Evolutionary conservation across 2,329 filamentous ascomycete species (phyloP).

Genomic region (Xylariaceae sp.): DNA sequence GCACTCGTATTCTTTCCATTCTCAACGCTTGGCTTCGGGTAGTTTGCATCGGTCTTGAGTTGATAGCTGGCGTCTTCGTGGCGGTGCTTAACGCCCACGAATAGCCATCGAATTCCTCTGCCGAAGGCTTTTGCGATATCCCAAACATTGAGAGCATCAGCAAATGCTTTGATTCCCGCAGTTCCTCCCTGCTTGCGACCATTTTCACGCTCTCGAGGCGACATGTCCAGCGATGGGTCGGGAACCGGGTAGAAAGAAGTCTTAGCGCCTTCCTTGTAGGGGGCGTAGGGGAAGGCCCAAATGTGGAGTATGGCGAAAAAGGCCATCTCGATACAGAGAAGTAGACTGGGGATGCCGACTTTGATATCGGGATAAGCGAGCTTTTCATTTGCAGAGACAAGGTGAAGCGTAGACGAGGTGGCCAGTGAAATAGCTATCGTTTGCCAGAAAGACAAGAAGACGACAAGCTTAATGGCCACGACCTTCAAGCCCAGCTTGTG

Average conservation of each 20-base stretch:
- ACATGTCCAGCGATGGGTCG: conserved; percentile 37
- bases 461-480: conserved; percentile 80
- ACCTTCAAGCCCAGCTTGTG: conserved; percentile 76
- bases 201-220: conserved; percentile 41
- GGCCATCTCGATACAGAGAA: conserved; percentile 82
- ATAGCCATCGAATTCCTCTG: conserved; percentile 73
- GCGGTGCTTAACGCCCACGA: conserved; percentile 63
- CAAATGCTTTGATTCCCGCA: conserved; percentile 58
- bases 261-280: conserved; percentile 52
- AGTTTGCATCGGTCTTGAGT: conserved; percentile 38
- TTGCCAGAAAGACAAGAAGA: conserved; percentile 92
- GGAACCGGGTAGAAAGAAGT: conserved; percentile 44
- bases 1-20: conserved; percentile 21
- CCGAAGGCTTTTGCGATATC: conserved; percentile 77
- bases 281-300: conserved; percentile 74
- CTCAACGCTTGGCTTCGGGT: conserved; percentile 28
- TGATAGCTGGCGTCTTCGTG: conserved; percentile 49
- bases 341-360: conserved; percentile 70
- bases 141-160: conserved; percentile 73
- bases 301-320: conserved; percentile 72
- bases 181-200: conserved; percentile 57
- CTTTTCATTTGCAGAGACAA: conserved; percentile 55
- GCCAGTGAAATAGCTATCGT: conserved; percentile 46
- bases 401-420: conserved; percentile 51
- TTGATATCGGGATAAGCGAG: conserved; percentile 71